These are phyloP conservation scores for Colletotrichum plurivorum DNA, from an alignment of 2,329 filamentous ascomycete species.

Conservation along the genomic window DNA sequence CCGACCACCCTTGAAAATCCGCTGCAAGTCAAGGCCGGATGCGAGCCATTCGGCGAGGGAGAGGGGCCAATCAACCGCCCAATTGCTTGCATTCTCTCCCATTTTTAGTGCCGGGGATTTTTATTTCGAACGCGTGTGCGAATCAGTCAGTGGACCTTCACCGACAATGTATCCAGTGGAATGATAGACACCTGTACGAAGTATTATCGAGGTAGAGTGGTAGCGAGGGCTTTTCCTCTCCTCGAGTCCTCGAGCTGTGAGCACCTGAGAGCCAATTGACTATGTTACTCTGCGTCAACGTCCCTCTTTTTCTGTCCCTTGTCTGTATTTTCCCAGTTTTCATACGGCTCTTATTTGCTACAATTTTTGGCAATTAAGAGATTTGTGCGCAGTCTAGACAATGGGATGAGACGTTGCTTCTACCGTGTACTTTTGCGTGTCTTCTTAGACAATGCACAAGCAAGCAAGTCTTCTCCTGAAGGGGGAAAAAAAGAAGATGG, in stretches of 20 bases:
- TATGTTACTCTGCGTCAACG: not conserved
- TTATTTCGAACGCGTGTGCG: not conserved
- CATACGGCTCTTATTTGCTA: not conserved
- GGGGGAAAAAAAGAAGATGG: slow-evolving; percentile 13
- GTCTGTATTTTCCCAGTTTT: not conserved
- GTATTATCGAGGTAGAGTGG: not conserved
- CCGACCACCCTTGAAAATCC: too few species aligned
- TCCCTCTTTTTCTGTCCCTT: not conserved
- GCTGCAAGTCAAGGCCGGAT: not conserved
- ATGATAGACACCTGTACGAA: too few species aligned
- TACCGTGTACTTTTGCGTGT: not conserved
- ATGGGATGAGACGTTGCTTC: not conserved
- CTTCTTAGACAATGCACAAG: not conserved
- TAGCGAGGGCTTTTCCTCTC: slow-evolving; percentile 5
- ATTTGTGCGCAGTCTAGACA: not conserved
- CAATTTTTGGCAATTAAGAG: not conserved
- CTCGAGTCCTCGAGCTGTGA: too few species aligned
- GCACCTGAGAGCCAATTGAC: not conserved
- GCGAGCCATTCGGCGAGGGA: slow-evolving; percentile 2
- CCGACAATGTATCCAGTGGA: not conserved
- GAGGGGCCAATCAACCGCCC: not conserved
- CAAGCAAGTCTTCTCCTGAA: too few species aligned
- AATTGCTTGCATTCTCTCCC: too few species aligned
- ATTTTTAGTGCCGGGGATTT: slow-evolving; percentile 24
- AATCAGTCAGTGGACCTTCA: not conserved